Evolutionary conservation across 2,329 filamentous ascomycete species (phyloP), one percentile per base, ranked within the genome.

Genomic region (Xylariaceae sp.): DNA sequence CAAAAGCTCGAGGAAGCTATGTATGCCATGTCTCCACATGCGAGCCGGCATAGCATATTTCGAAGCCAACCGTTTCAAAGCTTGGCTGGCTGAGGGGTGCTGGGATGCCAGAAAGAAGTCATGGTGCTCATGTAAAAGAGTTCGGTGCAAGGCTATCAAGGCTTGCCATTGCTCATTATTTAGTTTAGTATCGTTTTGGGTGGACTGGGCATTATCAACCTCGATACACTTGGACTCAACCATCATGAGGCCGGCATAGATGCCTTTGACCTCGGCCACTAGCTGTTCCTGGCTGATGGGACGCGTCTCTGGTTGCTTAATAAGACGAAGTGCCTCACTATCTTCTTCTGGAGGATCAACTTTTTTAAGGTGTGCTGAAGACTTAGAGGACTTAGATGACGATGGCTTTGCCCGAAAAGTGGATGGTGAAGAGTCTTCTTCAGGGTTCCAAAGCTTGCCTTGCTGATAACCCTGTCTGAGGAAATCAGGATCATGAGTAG

Each of bases 21-120:
- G 92, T 3, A 98, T 97, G 0, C 91, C 94, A 65, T 96, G 91
- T 0, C 91, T 82, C 95, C 95, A 98, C 90, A 98, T 95, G 0
- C 94, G 80, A 0, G 91, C 92, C 0, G 94, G 93, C 91, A 98
- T 97, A 0, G 87, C 87, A 65, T 96, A 96, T 60, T 95, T 95
- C 0, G 83, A 82, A 0, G 92, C 88, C 0, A 97, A 73, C 0
- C 85, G 78, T 3, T 84, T 81, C 0, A 98, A 71, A 0, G 87
- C 85, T 0, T 81, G 80, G 21, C 82, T 90, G 0, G 92, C 91
- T 0, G 87, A 89, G 0, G 92, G 93, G 68, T 98, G 92, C 64
- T 97, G 92, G 0, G 86, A 90, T 0, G 93, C 93, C 1, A 96
- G 77, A 56, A 97, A 93, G 67, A 94, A 94, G 60, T 94, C 91